Conservation (phyloP, 805 yeast species). For the Yarrowia porcina region DNA sequence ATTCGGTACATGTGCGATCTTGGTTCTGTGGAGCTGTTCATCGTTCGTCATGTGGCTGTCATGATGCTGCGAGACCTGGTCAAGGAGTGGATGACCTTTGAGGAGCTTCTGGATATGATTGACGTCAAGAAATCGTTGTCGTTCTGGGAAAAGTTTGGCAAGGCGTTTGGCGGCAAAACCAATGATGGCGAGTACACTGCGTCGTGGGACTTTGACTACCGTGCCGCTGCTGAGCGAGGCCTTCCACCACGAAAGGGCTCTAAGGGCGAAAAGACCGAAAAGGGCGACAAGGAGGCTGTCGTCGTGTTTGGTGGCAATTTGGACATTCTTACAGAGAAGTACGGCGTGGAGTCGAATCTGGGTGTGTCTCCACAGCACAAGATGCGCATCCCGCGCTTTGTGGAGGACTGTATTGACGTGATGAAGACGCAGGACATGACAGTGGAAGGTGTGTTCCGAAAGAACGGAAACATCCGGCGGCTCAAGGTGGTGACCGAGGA, state of each 20-base stretch:
- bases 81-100: slow-evolving; percentile 39
- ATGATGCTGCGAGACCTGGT: slow-evolving; percentile 44
- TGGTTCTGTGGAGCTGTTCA: slow-evolving; percentile 52
- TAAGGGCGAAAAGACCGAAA: slow-evolving; percentile 30
- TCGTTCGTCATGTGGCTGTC: slow-evolving; percentile 56
- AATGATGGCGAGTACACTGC: slow-evolving; percentile 26
- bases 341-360: slow-evolving; percentile 79
- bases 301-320: slow-evolving; percentile 76
- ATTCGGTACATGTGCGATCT: slow-evolving; percentile 40
- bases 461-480: slow-evolving; percentile 89
- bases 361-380: slow-evolving; percentile 76
- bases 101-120: slow-evolving; percentile 42
- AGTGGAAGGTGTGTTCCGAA: slow-evolving; percentile 90
- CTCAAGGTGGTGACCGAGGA: slow-evolving; percentile 67
- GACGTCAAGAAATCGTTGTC: slow-evolving; percentile 41
- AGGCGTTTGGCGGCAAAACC: slow-evolving; percentile 38
- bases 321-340: slow-evolving; percentile 58
- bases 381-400: slow-evolving; percentile 76
- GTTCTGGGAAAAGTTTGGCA: slow-evolving; percentile 48
- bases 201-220: slow-evolving; percentile 22
- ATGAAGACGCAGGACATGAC: slow-evolving; percentile 90
- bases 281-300: slow-evolving; percentile 32
- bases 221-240: neutral
- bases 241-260: neutral
- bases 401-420: slow-evolving; percentile 82